Conservation (phyloP, 257 asterid genomes). For the Capsicum pubescens region DNA sequence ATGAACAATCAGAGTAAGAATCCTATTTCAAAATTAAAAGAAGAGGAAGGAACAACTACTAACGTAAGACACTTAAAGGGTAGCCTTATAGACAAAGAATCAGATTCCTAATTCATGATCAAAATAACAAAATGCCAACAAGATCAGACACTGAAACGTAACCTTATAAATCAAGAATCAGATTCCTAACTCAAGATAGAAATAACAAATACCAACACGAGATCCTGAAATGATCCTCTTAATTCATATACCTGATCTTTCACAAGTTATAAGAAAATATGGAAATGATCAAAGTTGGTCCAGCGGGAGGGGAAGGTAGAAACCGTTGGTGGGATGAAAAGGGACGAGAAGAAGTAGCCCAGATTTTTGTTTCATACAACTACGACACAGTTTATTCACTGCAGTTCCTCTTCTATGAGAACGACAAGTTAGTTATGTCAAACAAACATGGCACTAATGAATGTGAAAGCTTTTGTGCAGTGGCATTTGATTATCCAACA, state of each 20-base stretch:
- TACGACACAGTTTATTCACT: neutral
- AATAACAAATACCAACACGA: neutral
- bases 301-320: neutral
- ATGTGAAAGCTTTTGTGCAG: neutral
- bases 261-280: neutral
- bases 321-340: neutral
- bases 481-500: neutral
- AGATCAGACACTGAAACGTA: no score
- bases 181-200: neutral
- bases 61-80: neutral
- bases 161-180: no score
- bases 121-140: no score
- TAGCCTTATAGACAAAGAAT: no score
- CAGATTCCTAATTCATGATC: no score
- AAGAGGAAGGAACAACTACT: neutral
- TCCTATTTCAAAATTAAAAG: neutral
- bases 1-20: neutral
- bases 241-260: no score
- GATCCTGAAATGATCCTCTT: neutral
- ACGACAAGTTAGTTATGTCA: constrained; percentile 42
- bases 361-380: constrained; percentile 4
- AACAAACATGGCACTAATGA: neutral
- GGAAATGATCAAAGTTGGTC: constrained; percentile 1
- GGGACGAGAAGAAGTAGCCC: constrained; percentile 3
- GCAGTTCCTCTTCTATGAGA: constrained; percentile 48